Base-by-base conservation (phyloP, 2,329 filamentous ascomycete genomes). In the Mariannaea elegans region DNA sequence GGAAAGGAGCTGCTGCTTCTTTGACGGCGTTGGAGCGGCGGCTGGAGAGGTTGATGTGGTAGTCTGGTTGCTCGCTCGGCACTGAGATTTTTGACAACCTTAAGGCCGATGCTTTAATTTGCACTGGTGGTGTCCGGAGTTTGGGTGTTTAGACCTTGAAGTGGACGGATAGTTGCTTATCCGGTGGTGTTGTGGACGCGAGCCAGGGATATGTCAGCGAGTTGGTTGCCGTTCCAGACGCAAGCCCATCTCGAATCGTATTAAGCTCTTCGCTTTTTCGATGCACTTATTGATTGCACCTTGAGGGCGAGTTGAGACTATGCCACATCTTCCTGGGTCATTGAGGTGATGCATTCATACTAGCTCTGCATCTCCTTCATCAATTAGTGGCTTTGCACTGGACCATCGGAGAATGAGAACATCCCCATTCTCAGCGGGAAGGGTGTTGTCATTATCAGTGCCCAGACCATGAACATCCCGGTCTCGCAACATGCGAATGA, bases 371-470 rank as follows among this genome's bases (percentile, higher is more conserved):
- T 82, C 78, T 1, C 83, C 84, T 7, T 77, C 75, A 18, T 86
- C 81, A 8, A 89, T 81, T 46, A 87, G 72, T 3, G 73, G 70
- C 75, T 88, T 92, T 1, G 93, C 86, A 73, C 93, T 92, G 13
- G 91, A 91, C 84, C 89, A 91, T 63, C 89, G 78, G 29, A 93
- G 82, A 64, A 91, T 88, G 72, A 90, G 80, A 24, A 92, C 81
- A 76, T 93, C 83, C 50, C 88, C 85, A 73, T 87, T 79, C 76
- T 78, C 70, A 53, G 86, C 81, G 63, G 87, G 81, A 73, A 91
- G 72, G 61, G 79, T 73, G 75, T 82, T 78, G 79, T 92, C 89
- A 63, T 76, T 81, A 65, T 91, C 88, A 8, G 87, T 88, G 12
- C 89, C 89, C 63, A 83, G 82, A 7, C 87, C 84, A 57, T 81